Percentiles rank a stretch among this genome's conserved stretches.
These are phyloP conservation scores for Solanum aculeatissimum DNA, from an alignment of 305 asterid species.

Conservation along the genomic window DNA sequence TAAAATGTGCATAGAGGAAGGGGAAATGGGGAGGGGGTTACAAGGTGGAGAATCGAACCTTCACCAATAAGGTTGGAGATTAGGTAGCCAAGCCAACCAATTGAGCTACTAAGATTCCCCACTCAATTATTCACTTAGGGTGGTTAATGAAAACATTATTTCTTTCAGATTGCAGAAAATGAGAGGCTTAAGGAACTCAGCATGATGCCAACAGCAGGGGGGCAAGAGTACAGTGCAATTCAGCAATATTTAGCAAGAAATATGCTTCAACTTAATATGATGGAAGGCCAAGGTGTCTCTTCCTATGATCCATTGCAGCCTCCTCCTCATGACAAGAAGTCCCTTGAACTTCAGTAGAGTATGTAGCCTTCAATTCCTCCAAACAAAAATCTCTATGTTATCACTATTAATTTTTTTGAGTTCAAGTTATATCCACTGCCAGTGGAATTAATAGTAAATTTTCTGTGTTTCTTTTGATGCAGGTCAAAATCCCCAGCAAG, in stretches of 20 bases:
- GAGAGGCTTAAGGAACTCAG: slow-evolving; percentile 73
- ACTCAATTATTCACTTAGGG: background rate
- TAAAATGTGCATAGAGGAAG: background rate
- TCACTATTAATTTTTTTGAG: background rate
- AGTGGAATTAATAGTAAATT: background rate
- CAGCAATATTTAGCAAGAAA: slow-evolving; percentile 55
- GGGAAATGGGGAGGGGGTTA: background rate
- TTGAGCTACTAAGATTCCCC: background rate
- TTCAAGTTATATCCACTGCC: background rate
- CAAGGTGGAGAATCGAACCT: background rate
- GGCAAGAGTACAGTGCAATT: slow-evolving; percentile 55
- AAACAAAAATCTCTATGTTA: background rate
- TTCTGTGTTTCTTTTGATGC: background rate
- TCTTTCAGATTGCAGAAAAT: slow-evolving; percentile 44
- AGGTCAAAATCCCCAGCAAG: background rate
- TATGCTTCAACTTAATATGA: slow-evolving; percentile 62
- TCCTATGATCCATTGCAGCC: slow-evolving; percentile 7
- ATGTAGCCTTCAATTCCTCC: background rate
- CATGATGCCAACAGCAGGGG: slow-evolving; percentile 54
- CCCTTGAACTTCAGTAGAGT: slow-evolving; percentile 34
- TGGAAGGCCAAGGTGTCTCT: slow-evolving; percentile 37
- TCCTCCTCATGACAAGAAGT: slow-evolving; percentile 28
- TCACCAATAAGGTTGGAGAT: background rate
- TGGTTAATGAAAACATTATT: background rate
- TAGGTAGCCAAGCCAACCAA: background rate